These are phyloP conservation scores for Penicillium freii DNA, from an alignment of 2,329 filamentous ascomycete species.

Conservation along the genomic window DNA sequence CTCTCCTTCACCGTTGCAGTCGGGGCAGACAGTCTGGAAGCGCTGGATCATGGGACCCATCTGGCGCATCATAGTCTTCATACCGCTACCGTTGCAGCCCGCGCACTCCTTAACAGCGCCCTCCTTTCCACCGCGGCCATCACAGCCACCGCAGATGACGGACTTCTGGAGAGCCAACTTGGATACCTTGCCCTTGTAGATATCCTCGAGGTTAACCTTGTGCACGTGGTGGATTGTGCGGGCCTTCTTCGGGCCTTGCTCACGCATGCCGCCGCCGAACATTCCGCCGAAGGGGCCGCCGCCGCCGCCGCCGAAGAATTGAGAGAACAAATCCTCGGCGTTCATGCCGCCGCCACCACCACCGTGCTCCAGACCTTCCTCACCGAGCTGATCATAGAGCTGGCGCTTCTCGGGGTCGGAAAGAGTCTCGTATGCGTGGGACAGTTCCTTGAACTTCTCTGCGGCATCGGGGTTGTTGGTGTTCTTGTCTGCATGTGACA, in stretches of 20 bases:
- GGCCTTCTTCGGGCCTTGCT: constrained; percentile 82
- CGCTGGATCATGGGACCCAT: constrained; percentile 99
- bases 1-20: constrained; percentile 97
- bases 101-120: constrained; percentile 92
- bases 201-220: constrained; percentile 96
- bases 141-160: constrained; percentile 92
- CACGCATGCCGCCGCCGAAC: constrained; percentile 75
- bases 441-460: constrained; percentile 98
- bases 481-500: constrained; percentile 75
- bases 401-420: constrained; percentile 88
- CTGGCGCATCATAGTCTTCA: constrained; percentile 99
- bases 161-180: constrained; percentile 97
- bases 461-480: constrained; percentile 86
- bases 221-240: constrained; percentile 97
- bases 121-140: constrained; percentile 93
- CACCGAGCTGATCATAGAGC: constrained; percentile 95
- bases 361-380: constrained; percentile 86
- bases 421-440: constrained; percentile 91
- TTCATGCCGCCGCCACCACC: constrained; percentile 84
- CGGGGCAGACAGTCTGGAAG: constrained; percentile 98
- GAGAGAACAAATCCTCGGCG: constrained; percentile 91
- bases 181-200: constrained; percentile 96
- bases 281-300: constrained; percentile 69
- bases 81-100: constrained; percentile 88
- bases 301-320: constrained; percentile 84